phyloP scores from a whole-genome alignment of 2,329 filamentous ascomycete species.

The Beauveria sp. region DNA sequence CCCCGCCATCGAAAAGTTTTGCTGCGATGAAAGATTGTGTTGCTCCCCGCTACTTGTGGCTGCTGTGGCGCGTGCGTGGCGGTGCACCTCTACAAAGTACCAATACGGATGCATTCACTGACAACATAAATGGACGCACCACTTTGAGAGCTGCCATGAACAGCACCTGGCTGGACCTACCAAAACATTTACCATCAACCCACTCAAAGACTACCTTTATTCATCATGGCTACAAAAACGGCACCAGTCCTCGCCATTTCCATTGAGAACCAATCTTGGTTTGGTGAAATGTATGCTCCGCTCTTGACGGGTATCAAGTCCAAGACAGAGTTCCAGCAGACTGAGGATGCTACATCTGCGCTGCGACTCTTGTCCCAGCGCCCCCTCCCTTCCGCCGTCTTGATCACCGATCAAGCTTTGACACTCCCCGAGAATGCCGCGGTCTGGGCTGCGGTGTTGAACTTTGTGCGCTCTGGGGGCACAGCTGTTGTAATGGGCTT shows the following conservation, averaged over 20 bases:
- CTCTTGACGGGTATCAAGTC: slow-evolving; percentile 9
- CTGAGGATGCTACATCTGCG: background rate
- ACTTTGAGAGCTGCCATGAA: too few relatives aligned
- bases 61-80: background rate
- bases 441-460: slow-evolving; percentile 15
- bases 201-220: background rate
- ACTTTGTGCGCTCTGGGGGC: slow-evolving; percentile 14
- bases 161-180: too few relatives aligned
- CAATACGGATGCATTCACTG: too few relatives aligned
- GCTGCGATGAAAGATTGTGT: background rate
- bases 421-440: background rate
- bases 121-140: too few relatives aligned
- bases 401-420: slow-evolving; percentile 15
- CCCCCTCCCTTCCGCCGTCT: slow-evolving; percentile 10
- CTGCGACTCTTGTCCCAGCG: slow-evolving; percentile 7
- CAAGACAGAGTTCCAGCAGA: slow-evolving; percentile 8
- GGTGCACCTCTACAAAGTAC: background rate
- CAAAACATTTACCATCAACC: too few relatives aligned
- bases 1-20: slow-evolving; percentile 10
- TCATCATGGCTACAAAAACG: background rate
- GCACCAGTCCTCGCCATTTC: slow-evolving; percentile 6
- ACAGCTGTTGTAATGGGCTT: slow-evolving; percentile 16
- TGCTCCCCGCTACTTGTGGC: slow-evolving; percentile 1
- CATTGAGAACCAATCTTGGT: slow-evolving; percentile 7
- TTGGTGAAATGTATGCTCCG: slow-evolving; percentile 12